These are phyloP conservation scores for Candida tallmaniae DNA, from an alignment of 805 yeast genomes.

Conservation along the genomic window DNA sequence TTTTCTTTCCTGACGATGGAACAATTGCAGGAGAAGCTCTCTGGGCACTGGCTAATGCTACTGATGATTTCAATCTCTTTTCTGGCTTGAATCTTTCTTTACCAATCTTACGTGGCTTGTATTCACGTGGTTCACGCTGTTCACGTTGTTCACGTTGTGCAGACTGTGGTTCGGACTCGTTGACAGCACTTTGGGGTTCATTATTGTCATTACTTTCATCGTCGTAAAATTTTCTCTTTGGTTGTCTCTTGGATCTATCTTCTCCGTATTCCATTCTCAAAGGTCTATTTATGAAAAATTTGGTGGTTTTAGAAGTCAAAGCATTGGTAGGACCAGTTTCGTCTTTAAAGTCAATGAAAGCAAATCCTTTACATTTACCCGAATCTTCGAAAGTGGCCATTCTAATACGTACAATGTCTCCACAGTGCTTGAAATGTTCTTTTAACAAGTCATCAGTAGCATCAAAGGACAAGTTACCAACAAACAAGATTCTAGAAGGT, in stretches of 20 bases:
- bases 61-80: conserved; percentile 63
- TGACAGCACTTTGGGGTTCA: neutral
- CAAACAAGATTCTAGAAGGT: conserved; percentile 83
- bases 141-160: conserved; percentile 6
- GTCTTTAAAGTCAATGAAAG: conserved; percentile 81
- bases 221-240: conserved; percentile 28
- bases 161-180: neutral
- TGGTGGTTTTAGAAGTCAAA: conserved; percentile 63
- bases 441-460: conserved; percentile 76
- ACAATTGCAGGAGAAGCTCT: conserved; percentile 89
- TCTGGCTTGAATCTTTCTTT: conserved; percentile 8
- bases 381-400: conserved; percentile 98
- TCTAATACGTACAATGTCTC: conserved; percentile 76
- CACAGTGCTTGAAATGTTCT: conserved; percentile 86
- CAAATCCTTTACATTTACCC: conserved; percentile 96
- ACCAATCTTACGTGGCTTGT: conserved; percentile 4
- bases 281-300: conserved; percentile 65
- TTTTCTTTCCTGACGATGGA: conserved; percentile 84
- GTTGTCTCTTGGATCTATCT: conserved; percentile 78
- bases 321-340: conserved; percentile 83
- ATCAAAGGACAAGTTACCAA: conserved; percentile 90
- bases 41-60: conserved; percentile 83
- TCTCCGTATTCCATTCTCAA: conserved; percentile 91
- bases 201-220: too few species aligned
- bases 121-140: conserved; percentile 16